These are phyloP conservation scores for Penicillium hesseltinei DNA, from an alignment of 2,329 filamentous ascomycete genomes.

Conservation along the genomic window DNA sequence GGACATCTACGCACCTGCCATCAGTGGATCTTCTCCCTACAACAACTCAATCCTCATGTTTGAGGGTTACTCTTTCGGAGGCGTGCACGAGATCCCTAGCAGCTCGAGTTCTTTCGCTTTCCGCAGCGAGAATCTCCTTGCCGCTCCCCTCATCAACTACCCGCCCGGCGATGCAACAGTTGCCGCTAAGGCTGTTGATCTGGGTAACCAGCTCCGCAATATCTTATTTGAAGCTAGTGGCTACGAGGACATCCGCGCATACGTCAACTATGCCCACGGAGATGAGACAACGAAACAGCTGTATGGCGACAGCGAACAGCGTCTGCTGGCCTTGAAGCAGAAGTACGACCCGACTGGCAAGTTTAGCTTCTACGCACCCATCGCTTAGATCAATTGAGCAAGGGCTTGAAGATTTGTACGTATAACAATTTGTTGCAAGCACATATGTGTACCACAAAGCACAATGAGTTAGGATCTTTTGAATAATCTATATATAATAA, in stretches of 20 bases:
- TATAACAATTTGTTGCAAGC: not conserved
- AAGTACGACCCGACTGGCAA: slow-evolving; percentile 37
- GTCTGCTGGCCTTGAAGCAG: slow-evolving; percentile 32
- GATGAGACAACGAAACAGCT: slow-evolving; percentile 26
- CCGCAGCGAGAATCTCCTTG: slow-evolving; percentile 47
- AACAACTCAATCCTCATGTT: slow-evolving; percentile 54
- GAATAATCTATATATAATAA: not conserved
- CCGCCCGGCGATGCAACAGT: slow-evolving; percentile 22
- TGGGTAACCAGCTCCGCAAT: slow-evolving; percentile 34
- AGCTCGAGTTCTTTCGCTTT: slow-evolving; percentile 48
- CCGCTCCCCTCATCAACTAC: slow-evolving; percentile 33
- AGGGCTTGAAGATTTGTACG: not conserved
- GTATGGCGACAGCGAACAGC: slow-evolving; percentile 33
- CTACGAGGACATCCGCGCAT: slow-evolving; percentile 22
- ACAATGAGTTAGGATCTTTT: not conserved
- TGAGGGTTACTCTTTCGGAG: slow-evolving; percentile 53
- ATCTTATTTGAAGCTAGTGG: slow-evolving; percentile 25
- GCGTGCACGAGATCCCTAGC: slow-evolving; percentile 40
- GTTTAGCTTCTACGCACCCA: slow-evolving; percentile 33
- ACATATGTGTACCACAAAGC: not conserved
- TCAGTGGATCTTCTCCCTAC: slow-evolving; percentile 32
- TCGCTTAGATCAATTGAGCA: slow-evolving; percentile 5
- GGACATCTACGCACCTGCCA: slow-evolving; percentile 36
- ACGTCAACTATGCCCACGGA: slow-evolving; percentile 35
- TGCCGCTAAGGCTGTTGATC: slow-evolving; percentile 21